These are phyloP conservation scores for Boletus reticulatus DNA, from an alignment of 768 basidiomycete genomes.

Conservation along the genomic window DNA sequence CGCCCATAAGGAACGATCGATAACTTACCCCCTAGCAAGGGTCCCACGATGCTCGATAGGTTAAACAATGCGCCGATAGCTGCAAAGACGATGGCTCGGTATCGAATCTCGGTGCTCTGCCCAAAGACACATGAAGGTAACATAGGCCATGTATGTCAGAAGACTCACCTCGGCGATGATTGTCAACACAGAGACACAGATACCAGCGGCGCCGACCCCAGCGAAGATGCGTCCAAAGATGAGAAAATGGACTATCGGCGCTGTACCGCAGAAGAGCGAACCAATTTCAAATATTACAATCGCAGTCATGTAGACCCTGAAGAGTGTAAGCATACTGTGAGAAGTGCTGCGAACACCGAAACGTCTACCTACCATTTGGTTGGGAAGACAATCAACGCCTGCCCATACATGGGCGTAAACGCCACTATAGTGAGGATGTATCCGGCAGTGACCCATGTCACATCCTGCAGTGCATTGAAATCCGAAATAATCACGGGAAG, in stretches of 20 bases:
- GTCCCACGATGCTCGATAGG: conserved; percentile 9
- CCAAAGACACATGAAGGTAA: background rate
- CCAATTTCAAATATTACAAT: conserved; percentile 37
- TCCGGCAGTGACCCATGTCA: conserved; percentile 63
- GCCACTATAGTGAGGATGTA: conserved; percentile 55
- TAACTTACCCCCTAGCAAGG: conserved; percentile 8
- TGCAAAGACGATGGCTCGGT: conserved; percentile 8
- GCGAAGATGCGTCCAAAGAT: conserved; percentile 66
- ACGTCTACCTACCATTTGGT: conserved; percentile 29
- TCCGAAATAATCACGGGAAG: conserved; percentile 35
- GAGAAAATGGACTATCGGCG: conserved; percentile 56
- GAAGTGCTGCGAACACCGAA: conserved; percentile 10
- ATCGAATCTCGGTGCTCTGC: conserved; percentile 8
- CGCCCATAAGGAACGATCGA: background rate
- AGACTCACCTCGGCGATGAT: conserved; percentile 9
- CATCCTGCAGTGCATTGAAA: conserved; percentile 13
- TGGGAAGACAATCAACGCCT: conserved; percentile 5
- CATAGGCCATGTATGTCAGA: background rate
- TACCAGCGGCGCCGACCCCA: conserved; percentile 67
- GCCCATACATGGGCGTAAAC: conserved; percentile 12
- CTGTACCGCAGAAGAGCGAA: conserved; percentile 59
- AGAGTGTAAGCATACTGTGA: conserved; percentile 33
- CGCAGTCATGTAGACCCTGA: conserved; percentile 26
- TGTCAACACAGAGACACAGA: conserved; percentile 29
- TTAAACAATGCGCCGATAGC: conserved; percentile 10